Base-by-base conservation (phyloP, 2,329 filamentous ascomycete genomes). In the Aspergillus sojae region DNA sequence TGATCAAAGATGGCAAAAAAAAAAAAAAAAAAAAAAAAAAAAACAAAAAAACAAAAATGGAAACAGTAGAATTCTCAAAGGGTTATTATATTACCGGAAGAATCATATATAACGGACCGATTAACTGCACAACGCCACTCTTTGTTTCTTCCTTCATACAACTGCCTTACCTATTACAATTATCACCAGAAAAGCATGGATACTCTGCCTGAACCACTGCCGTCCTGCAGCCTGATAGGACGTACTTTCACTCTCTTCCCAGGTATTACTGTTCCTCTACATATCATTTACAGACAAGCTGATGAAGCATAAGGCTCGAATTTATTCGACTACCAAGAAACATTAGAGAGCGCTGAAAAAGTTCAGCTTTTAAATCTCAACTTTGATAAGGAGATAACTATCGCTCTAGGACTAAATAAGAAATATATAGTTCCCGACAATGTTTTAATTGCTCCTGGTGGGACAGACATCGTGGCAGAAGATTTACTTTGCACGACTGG, bases 401-500 rank as follows among this genome's bases (percentile, higher is more conserved):
- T n/a, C 7, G 26, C 28, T 28, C 48, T 23, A 28, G 48, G 23
- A 28, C 28, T 12, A 10, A 30, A 53, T 19, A 53, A 30, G 11
- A 16, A 53, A 53, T 53, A 53, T 19, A n/a, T 53, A 30, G 48
- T 53, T 14, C 23, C 48, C 30, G 48, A 53, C 48, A 23, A 53
- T 30, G 48, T 53, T 23, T 53, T 53, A 19, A 21, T 21, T 21
- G 21, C 21, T 21, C 21, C 21, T 21, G 21, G 21, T 21, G 21
- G 21, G 21, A 21, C 21, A 21, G 21, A 1, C 21, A 21, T 32
- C 12, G 23, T 53, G 14, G 10, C 48, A 16, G 48, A 53, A 53
- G 30, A 53, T 53, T 53, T 53, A 53, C 48, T 53, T 53, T 53
- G 48, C 48, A n/a, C n/a, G n/a, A n/a, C n/a, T n/a, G n/a, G n/a